Base-by-base conservation (phyloP, 768 basidiomycete species). In the Lentinula boryana region DNA sequence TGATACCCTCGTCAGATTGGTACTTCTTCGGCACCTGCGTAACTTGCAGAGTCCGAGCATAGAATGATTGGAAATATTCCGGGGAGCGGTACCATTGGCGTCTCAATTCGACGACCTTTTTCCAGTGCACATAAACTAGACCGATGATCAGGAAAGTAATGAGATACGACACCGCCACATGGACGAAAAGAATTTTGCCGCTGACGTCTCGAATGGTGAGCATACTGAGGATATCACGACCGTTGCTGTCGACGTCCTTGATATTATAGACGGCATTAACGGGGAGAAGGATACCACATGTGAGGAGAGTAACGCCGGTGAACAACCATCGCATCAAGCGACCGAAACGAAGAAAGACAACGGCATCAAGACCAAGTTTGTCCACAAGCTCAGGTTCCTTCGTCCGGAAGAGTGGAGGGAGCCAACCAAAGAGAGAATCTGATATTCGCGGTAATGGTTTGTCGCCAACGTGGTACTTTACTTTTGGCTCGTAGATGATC, bases 401-500 rank as follows among this genome's bases (percentile, higher is more conserved):
- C 27, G 89, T 87, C 63, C 86, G 83, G 38, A 93, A 68, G 43
- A 98, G 83, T 0, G 95, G 95, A 7, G 88, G 86, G 0, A 98
- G 76, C 96, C 96, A 99, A 63, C 93, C 91, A 52, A 93, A 83
- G 50, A 96, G 71, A 1, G 89, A 87, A 71, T 90, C 87, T 41
- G 87, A 87, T 71, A 96, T 91, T 23, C 84, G 83, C 6, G 92
- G 92, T 33, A 91, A 92, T 31, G 80, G 76, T 70, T 92, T 92
- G 72, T 84, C 72, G 44, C 87, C 89, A 62, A 83, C 79, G 68
- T 92, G 91, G 69, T 94, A 95, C 73, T 95, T 95, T 74, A 92
- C 85, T 75, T 95, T 97, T 63, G 93, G 95, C 70, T 94, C 91
- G 69, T 96, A 96, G 61, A 95, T 85, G 63, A 92, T 83, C 93